Percentiles rank a stretch among this genome's conserved stretches.
Evolutionary conservation across 73 alveolate genomes (phyloP).

Genomic region (Tetrahymena borealis): DNA sequence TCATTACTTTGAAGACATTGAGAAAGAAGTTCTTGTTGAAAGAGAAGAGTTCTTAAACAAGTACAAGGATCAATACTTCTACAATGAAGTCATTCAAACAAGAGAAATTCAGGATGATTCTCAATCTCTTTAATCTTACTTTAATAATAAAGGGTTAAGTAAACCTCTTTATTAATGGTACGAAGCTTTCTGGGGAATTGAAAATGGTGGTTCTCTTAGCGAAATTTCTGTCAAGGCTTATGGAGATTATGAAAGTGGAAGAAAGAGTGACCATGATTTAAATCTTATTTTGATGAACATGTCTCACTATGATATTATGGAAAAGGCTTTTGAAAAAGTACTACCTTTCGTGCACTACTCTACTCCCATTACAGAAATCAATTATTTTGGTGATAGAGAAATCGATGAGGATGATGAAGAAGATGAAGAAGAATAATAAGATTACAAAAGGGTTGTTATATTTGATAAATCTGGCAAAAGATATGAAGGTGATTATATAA

Average conservation of each 20-base stretch:
- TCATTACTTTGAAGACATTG: slow-evolving; percentile 2
- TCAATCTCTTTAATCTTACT: background rate
- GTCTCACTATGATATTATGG: background rate
- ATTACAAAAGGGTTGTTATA: background rate
- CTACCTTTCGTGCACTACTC: background rate
- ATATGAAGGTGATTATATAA: background rate
- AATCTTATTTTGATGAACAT: background rate
- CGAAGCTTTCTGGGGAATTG: background rate
- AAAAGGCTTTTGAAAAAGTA: background rate
- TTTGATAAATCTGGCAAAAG: background rate
- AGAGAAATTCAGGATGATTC: background rate
- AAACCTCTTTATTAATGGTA: background rate
- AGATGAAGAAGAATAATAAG: background rate
- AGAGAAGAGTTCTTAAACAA: background rate
- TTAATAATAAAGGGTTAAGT: background rate
- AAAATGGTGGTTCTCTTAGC: background rate
- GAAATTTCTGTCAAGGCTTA: background rate
- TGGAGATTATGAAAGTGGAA: background rate
- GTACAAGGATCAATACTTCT: background rate
- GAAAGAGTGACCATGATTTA: background rate
- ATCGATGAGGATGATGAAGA: background rate
- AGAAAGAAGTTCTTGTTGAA: background rate
- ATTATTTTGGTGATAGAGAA: background rate
- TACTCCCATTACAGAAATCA: background rate
- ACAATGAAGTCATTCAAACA: background rate